These are phyloP conservation scores for Haberlea rhodopensis DNA, from an alignment of 257 asterid genomes.

Conservation along the genomic window DNA sequence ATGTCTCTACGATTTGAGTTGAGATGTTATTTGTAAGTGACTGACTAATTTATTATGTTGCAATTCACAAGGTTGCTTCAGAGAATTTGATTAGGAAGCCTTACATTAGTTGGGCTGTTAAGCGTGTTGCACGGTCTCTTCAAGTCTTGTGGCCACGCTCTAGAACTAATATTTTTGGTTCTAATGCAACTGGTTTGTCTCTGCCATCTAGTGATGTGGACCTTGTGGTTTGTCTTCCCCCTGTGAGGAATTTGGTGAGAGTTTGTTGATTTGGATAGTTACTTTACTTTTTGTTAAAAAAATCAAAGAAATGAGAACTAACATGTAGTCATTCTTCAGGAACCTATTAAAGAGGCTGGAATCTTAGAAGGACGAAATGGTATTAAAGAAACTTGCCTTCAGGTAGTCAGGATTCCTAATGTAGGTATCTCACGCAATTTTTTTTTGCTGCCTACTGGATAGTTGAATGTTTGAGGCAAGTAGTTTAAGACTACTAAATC, in stretches of 20 bases:
- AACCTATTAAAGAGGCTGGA: slow-evolving; percentile 99
- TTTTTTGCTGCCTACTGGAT: slow-evolving; percentile 8
- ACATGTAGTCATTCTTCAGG: slow-evolving; percentile 44
- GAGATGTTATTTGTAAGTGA: slow-evolving; percentile 19
- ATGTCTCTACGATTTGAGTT: slow-evolving; percentile 15
- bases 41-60: slow-evolving; percentile 28
- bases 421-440: slow-evolving; percentile 3
- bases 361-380: slow-evolving; percentile 99
- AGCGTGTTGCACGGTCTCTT: slow-evolving; percentile 96
- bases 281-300: slow-evolving; percentile 10
- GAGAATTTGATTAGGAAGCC: slow-evolving; percentile 88
- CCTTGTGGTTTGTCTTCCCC: slow-evolving; percentile 97
- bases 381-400: slow-evolving; percentile 97
- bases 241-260: slow-evolving; percentile 98
- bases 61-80: slow-evolving; percentile 66
- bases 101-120: slow-evolving; percentile 95
- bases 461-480: slow-evolving; percentile 19
- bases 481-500: slow-evolving; percentile 6
- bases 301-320: slow-evolving; percentile 18
- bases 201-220: slow-evolving; percentile 98
- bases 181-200: slow-evolving; percentile 94
- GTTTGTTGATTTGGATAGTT: slow-evolving; percentile 9
- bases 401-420: slow-evolving; percentile 49
- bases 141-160: slow-evolving; percentile 99
- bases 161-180: slow-evolving; percentile 86